Base-by-base conservation (phyloP, 306 rosid species). In the Astragalus membranaceus region DNA sequence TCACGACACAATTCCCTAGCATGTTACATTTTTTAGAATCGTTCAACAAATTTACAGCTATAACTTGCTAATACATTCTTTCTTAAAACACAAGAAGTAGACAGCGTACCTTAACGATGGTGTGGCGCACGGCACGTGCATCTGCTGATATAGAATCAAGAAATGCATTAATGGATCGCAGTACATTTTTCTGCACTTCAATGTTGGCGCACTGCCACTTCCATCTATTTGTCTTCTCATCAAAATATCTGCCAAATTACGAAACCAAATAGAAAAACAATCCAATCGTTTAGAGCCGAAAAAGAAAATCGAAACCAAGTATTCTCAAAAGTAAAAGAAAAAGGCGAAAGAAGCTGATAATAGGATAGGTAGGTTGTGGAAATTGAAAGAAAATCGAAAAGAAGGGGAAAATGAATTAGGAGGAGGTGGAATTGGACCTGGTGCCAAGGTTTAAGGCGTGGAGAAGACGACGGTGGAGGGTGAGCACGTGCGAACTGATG, bases 201-300 rank as follows among this genome's bases (percentile, higher is more conserved):
- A 87, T 87, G 75, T 93, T 90, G n/a, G 77, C 70, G 42, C 88
- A 79, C 81, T 74, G 86, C 97, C 98, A 93, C 71, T 77, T 90
- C 96, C 93, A 88, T 76, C 39, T 78, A 71, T 74, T 77, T 14
- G 76, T 80, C 46, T 78, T 78, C 16, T 81, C 86, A 41, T 80
- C 92, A 69, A 65, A 60, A 80, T 49, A 10, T 67, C 98, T 88
- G 65, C 70, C 26, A 48, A 49, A 12, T 26, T 50, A 35, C 4
- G 10, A 42, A 64, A 10, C 51, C 15, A 39, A 16, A 52, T 13
- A 10, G 63, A 55, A 0, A 3, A 57, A 5, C 4, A 23, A 55
- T 37, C 12, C 2, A 14, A 35, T 46, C 3, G 2, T 13, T 51
- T 26, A 8, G 5, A 32, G 7, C 5, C 3, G 8, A 6, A 35